Conservation (phyloP, 2,329 filamentous ascomycete genomes). For the Tricladium varicosporioides region DNA sequence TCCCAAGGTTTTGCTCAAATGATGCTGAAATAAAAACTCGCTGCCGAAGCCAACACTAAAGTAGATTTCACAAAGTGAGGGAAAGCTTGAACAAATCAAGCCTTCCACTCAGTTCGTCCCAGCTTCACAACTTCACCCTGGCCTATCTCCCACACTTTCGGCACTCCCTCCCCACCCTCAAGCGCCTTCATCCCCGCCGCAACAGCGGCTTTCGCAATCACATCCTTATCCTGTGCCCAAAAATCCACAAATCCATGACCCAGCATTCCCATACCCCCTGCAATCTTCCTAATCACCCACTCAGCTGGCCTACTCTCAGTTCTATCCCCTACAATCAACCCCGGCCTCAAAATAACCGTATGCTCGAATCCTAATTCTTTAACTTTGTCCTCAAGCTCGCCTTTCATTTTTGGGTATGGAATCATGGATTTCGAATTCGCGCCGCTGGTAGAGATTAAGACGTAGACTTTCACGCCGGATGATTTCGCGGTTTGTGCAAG, state of each 20-base stretch:
- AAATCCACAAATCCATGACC: slow-evolving; percentile 55
- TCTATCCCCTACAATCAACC: slow-evolving; percentile 70
- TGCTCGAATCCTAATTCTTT: slow-evolving; percentile 72
- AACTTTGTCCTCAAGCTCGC: slow-evolving; percentile 78
- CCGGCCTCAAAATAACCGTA: slow-evolving; percentile 73
- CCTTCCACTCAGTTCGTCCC: slow-evolving; percentile 42
- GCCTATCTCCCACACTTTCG: slow-evolving; percentile 46
- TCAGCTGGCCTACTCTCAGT: slow-evolving; percentile 60
- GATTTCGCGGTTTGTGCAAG: slow-evolving; percentile 73
- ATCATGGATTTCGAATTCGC: slow-evolving; percentile 52
- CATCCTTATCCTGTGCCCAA: slow-evolving; percentile 65
- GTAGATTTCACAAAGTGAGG: too few species aligned
- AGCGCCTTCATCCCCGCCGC: slow-evolving; percentile 44
- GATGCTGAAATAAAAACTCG: too few species aligned
- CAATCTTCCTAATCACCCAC: slow-evolving; percentile 52
- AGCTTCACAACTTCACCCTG: slow-evolving; percentile 50
- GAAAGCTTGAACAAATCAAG: slow-evolving; percentile 7
- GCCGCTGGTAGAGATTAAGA: slow-evolving; percentile 44
- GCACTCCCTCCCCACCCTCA: slow-evolving; percentile 38
- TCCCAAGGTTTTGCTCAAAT: too few species aligned
- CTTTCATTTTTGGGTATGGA: slow-evolving; percentile 72
- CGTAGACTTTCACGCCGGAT: slow-evolving; percentile 65
- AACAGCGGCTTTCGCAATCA: slow-evolving; percentile 55
- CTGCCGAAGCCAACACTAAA: too few species aligned
- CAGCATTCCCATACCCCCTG: slow-evolving; percentile 54